These are phyloP conservation scores for Pulicaria dysenterica DNA, from an alignment of 129 eudicot genomes.

Conservation along the genomic window DNA sequence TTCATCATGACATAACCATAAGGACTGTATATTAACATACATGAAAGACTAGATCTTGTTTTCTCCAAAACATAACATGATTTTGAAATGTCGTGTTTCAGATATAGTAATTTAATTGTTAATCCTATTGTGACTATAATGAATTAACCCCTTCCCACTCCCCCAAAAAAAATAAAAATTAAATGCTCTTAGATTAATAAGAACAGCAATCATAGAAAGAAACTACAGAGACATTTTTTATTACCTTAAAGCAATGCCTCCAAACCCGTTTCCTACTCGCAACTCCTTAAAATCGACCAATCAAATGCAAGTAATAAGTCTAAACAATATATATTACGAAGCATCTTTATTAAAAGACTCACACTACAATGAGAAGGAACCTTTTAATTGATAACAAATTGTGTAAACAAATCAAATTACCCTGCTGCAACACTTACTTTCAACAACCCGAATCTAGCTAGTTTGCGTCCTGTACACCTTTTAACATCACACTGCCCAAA, in stretches of 20 bases:
- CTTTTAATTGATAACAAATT: background rate
- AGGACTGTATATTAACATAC: background rate
- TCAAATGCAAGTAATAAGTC: slow-evolving; percentile 17
- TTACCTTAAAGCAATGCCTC: slow-evolving; percentile 89
- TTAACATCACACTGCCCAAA: slow-evolving; percentile 98
- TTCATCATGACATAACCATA: slow-evolving; percentile 5
- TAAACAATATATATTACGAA: background rate
- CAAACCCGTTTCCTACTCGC: slow-evolving; percentile 89
- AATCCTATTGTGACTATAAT: too few species aligned
- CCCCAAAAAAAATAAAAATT: background rate
- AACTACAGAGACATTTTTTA: background rate
- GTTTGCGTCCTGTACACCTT: slow-evolving; percentile 98
- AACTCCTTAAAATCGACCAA: slow-evolving; percentile 56
- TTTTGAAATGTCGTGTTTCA: too few species aligned
- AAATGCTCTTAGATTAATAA: background rate
- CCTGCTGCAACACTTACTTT: slow-evolving; percentile 55
- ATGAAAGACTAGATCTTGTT: background rate
- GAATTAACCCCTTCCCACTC: too few species aligned
- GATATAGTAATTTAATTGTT: too few species aligned
- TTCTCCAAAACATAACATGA: too few species aligned
- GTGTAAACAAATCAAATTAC: background rate
- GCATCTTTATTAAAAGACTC: background rate
- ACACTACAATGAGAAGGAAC: background rate
- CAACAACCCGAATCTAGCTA: slow-evolving; percentile 79
- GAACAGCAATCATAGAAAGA: background rate